Evolutionary conservation across 1,284 basidiomycete genomes (phyloP), one percentile per base, ranked within the genome.

Genomic region (Polyporus tsugae): DNA sequence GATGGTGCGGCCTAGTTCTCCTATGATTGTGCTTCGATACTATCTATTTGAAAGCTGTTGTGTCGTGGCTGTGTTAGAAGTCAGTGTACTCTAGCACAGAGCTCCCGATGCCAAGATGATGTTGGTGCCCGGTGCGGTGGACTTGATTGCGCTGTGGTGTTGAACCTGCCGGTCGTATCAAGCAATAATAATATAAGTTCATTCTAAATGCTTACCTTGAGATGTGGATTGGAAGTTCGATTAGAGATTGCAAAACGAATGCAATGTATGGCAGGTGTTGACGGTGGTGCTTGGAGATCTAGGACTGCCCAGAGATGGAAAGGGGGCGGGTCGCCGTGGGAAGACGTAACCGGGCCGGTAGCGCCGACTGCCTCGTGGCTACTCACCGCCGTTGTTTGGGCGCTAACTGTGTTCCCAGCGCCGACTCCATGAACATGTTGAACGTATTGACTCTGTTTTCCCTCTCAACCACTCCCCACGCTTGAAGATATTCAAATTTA

Each of bases 361-460:
- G 41, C 19, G 39, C 63, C 53, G 53, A 22, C 1, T 4, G 64
- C 65, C 65, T 66, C 65, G 65, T 61, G 59, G 65, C 65, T 72
- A 72, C 57, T 68, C 57, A 68, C 64, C 71, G 44, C 59, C 52
- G 10, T 29, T n/a, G 46, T 9, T 5, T 33, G 29, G 33, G 33
- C 25, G 33, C 17, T 55, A 35, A 17, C 13, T n/a, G 19, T n/a
- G 46, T 2, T 29, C 29, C 29, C 29, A 2, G 29, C 29, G 29
- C 29, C 29, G 2, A 29, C n/a, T 15, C 41, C 19, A 44, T 6
- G 5, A 17, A 41, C 39, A 41, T 5, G 11, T 41, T 41, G 39
- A 41, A 41, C 10, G 11, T 13, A 13, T 13, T 17, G 5, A 41
- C 17, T 5, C 41, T 29, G 2, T 41, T 17, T 4, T 41, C 41